Percentiles rank a stretch among this genome's conserved stretches.
Conservation (phyloP, 106 monocot species). For the Apostasia shenzhenica region DNA sequence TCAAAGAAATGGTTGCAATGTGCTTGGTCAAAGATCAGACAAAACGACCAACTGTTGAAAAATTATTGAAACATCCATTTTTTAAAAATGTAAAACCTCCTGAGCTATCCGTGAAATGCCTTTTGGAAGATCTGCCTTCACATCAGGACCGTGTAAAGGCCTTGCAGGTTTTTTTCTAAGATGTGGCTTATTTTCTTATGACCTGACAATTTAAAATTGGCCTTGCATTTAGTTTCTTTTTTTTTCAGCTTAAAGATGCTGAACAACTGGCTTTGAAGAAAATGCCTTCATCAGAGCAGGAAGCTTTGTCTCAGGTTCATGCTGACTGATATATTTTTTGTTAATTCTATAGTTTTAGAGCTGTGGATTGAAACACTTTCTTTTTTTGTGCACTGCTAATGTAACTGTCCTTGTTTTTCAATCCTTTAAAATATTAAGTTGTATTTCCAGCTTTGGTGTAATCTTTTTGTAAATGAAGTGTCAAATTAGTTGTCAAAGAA, state of each 20-base stretch:
- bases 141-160: conserved; percentile 94
- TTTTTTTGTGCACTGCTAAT: too few relatives aligned
- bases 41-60: conserved; percentile 94
- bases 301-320: conserved; percentile 84
- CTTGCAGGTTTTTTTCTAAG: conserved; percentile 55
- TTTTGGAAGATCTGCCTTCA: conserved; percentile 67
- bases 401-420: too few relatives aligned
- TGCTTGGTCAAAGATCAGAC: conserved; percentile 99
- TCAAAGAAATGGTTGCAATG: conserved; percentile 99
- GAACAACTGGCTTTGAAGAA: conserved; percentile 89
- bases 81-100: conserved; percentile 82
- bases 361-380: too few relatives aligned
- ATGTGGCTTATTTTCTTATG: not conserved
- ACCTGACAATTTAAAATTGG: too few relatives aligned
- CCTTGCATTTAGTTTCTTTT: not conserved
- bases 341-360: too few relatives aligned
- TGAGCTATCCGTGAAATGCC: conserved; percentile 58
- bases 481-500: too few relatives aligned
- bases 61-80: conserved; percentile 81
- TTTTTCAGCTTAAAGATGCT: conserved; percentile 77
- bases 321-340: not conserved
- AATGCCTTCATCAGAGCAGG: conserved; percentile 96
- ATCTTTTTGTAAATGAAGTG: too few relatives aligned
- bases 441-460: too few relatives aligned
- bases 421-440: too few relatives aligned